Base-by-base conservation (phyloP, 805 yeast genomes). In the Candida incommunis region DNA sequence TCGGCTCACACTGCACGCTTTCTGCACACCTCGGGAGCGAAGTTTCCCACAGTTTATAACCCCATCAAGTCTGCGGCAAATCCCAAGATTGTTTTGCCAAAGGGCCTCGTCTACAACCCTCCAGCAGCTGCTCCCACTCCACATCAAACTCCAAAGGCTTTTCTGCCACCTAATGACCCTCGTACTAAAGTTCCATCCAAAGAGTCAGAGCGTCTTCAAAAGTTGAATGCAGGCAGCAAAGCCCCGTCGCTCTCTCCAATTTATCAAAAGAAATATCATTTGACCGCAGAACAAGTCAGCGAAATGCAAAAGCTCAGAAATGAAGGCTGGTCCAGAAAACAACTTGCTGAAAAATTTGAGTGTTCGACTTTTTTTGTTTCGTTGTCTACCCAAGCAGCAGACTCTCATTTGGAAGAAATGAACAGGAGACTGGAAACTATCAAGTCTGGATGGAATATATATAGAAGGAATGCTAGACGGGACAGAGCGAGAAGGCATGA, bases 121-220 rank as follows among this genome's bases (percentile, higher is more conserved):
- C 72, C 85, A 37, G 87, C 86, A 22, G 74, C 88, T 2, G 72
- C 82, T 13, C 69, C 80, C 23, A 62, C 72, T 11, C 75, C 60
- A 47, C 61, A 49, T 61, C 72, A 66, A 58, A 79, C 92, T 2
- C 94, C 94, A 16, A 69, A 69, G 44, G 76, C 78, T 2, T 84
- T 84, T 58, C 60, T 84, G 46, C 86, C 92, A 9, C 51, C 63
- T 3, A 62, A 60, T 37, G 85, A 82, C 56, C 75, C 77, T 40
- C 71, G 92, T 51, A 67, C 69, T 44, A 63, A 59, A 2, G 40
- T 46, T 25, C 54, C 51, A 49, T 67, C 60, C 25, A 44, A 50
- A 7, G 41, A 53, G 44, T 45, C 48, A n/a, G 48, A 42, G 45
- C 50, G 51, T 35, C 56, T 48, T 2, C 46, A 43, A 41, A 47